Evolutionary conservation across 2,329 filamentous ascomycete genomes (phyloP).

Genomic region (Knufia petricola): DNA sequence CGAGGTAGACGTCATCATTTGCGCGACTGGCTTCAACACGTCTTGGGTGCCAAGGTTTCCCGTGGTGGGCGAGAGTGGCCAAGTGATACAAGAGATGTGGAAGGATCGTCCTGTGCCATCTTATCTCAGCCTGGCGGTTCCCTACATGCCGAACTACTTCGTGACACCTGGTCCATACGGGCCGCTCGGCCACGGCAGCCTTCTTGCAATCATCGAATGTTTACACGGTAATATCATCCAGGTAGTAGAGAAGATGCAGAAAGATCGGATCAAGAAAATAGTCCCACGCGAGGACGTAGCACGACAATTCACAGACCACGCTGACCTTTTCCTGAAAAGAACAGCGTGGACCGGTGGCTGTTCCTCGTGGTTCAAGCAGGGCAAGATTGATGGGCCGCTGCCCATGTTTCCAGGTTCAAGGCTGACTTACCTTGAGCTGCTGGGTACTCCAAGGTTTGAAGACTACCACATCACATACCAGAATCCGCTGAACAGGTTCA

Average conservation of each 20-base stretch:
- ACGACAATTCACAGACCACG: conserved; percentile 31
- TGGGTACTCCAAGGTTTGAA: conserved; percentile 29
- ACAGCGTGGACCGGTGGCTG: conserved; percentile 9
- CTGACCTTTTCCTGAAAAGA: conserved; percentile 32
- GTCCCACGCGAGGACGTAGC: conserved; percentile 21
- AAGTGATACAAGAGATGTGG: conserved; percentile 11
- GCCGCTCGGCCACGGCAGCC: conserved; percentile 22
- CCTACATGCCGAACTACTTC: conserved; percentile 23
- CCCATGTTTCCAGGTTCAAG: conserved; percentile 20
- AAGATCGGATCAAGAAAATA: conserved; percentile 14
- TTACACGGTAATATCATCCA: conserved; percentile 14
- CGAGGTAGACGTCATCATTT: conserved; percentile 19
- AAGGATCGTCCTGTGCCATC: conserved; percentile 5
- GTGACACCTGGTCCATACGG: conserved; percentile 26
- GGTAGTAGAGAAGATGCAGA: conserved; percentile 17
- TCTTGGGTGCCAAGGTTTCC: conserved; percentile 16
- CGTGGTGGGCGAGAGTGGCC: conserved; percentile 10
- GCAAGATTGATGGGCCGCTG: conserved; percentile 7
- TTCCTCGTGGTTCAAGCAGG: conserved; percentile 8
- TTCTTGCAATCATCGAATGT: conserved; percentile 13
- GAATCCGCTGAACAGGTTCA: conserved; percentile 13
- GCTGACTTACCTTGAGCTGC: conserved; percentile 27
- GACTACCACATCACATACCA: conserved; percentile 29
- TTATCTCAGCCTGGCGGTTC: conserved; percentile 25
- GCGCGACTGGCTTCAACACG: conserved; percentile 18